Percentiles rank a stretch among this genome's conserved stretches.
Conservation (phyloP, 2,329 filamentous ascomycete genomes). For the Ophiosphaerella korrae region DNA sequence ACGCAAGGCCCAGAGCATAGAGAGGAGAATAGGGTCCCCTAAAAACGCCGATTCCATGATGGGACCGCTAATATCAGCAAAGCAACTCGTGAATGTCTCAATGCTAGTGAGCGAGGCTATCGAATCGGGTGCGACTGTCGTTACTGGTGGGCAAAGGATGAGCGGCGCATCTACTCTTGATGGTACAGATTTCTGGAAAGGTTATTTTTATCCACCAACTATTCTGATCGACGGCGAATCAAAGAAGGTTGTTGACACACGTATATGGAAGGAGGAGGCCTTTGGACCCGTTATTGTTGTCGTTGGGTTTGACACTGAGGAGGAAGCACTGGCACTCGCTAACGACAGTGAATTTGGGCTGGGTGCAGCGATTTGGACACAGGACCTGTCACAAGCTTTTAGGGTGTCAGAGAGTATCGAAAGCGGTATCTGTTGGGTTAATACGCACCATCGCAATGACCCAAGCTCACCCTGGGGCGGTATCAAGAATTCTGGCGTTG, state of each 20-base stretch:
- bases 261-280: constrained; percentile 54
- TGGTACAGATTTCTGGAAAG: constrained; percentile 57
- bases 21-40: constrained; percentile 62
- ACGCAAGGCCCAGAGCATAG: constrained; percentile 56
- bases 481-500: constrained; percentile 65
- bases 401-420: constrained; percentile 55
- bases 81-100: constrained; percentile 49
- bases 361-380: constrained; percentile 58
- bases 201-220: constrained; percentile 57
- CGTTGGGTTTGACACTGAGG: constrained; percentile 54
- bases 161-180: constrained; percentile 56
- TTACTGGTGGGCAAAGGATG: constrained; percentile 58
- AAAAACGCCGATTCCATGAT: constrained; percentile 64
- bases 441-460: constrained; percentile 71
- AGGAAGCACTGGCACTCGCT: constrained; percentile 54
- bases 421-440: constrained; percentile 56
- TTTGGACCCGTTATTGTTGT: constrained; percentile 60
- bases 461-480: constrained; percentile 75
- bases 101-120: constrained; percentile 45
- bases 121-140: constrained; percentile 46
- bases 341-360: constrained; percentile 59
- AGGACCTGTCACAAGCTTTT: constrained; percentile 56
- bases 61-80: constrained; percentile 66
- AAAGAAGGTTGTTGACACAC: constrained; percentile 40
- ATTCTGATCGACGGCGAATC: constrained; percentile 41